Conservation (phyloP, 1,284 basidiomycete genomes). For the Rhodotorula sp. region DNA sequence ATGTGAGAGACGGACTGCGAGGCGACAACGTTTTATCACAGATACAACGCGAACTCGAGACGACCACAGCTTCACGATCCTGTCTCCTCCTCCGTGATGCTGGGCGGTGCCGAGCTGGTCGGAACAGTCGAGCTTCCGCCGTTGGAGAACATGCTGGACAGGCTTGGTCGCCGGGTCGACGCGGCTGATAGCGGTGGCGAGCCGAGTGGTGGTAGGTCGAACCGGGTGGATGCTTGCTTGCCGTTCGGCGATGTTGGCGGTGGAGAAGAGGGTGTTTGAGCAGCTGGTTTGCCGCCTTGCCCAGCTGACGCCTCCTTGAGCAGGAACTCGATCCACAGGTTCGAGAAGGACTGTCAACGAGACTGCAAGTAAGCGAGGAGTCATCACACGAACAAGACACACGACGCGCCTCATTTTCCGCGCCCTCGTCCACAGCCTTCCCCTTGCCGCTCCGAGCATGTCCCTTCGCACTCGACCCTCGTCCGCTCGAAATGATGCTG, state of each 20-base stretch:
- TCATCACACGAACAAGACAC: not conserved
- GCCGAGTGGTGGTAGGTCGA: slow-evolving; percentile 30
- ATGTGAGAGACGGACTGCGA: not conserved
- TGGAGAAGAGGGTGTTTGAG: not conserved
- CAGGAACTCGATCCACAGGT: slow-evolving; percentile 92
- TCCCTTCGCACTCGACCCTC: slow-evolving; percentile 36
- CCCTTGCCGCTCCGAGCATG: slow-evolving; percentile 46
- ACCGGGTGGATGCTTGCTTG: not conserved
- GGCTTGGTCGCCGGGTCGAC: slow-evolving; percentile 22
- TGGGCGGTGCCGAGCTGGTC: slow-evolving; percentile 22
- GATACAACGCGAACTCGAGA: not conserved
- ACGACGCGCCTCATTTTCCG: slow-evolving; percentile 60
- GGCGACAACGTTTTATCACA: not conserved
- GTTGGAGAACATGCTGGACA: slow-evolving; percentile 29
- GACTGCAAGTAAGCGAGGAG: not conserved
- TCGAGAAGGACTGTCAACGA: slow-evolving; percentile 73
- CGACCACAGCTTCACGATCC: not conserved
- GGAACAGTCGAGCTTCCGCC: slow-evolving; percentile 15
- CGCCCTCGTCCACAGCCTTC: slow-evolving; percentile 57
- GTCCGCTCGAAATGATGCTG: slow-evolving; percentile 27
- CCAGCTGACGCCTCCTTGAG: slow-evolving; percentile 57
- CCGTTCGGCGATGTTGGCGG: not conserved
- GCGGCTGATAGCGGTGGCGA: slow-evolving; percentile 15
- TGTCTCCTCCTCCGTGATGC: slow-evolving; percentile 24
- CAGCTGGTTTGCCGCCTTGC: not conserved